Percentiles rank a stretch among this genome's conserved stretches.
These are phyloP conservation scores for Teratosphaeria gauchensis DNA, from an alignment of 2,329 filamentous ascomycete genomes.

Conservation along the genomic window DNA sequence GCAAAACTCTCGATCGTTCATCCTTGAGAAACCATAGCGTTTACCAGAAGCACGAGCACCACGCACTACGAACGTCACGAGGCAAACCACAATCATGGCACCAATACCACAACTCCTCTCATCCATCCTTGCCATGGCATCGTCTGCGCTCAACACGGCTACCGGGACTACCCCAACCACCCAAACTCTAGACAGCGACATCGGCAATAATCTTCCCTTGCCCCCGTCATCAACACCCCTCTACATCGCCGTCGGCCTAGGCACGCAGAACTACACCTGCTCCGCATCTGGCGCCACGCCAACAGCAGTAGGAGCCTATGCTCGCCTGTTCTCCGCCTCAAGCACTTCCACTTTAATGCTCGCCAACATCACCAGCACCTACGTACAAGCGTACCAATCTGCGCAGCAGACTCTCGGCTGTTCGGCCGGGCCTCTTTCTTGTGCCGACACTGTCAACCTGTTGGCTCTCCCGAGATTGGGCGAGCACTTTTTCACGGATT, in stretches of 20 bases:
- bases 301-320: not conserved
- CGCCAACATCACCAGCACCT: not conserved
- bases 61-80: not conserved
- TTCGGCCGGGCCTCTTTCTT: not conserved
- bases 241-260: not conserved
- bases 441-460: not conserved
- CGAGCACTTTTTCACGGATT: not conserved
- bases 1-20: not conserved
- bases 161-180: not conserved
- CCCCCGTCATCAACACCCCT: not conserved
- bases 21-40: not conserved
- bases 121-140: not conserved
- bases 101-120: not conserved
- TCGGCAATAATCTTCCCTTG: not conserved
- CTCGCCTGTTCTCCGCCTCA: not conserved
- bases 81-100: not conserved
- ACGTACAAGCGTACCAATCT: not conserved
- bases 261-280: not conserved
- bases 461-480: not conserved
- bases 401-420: not conserved
- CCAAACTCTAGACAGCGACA: not conserved
- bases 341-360: not conserved
- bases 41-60: not conserved
- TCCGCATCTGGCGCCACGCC: not conserved
- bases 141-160: not conserved